Evolutionary conservation across 1,284 basidiomycete species (phyloP).

Genomic region (Schizophyllum commune): DNA sequence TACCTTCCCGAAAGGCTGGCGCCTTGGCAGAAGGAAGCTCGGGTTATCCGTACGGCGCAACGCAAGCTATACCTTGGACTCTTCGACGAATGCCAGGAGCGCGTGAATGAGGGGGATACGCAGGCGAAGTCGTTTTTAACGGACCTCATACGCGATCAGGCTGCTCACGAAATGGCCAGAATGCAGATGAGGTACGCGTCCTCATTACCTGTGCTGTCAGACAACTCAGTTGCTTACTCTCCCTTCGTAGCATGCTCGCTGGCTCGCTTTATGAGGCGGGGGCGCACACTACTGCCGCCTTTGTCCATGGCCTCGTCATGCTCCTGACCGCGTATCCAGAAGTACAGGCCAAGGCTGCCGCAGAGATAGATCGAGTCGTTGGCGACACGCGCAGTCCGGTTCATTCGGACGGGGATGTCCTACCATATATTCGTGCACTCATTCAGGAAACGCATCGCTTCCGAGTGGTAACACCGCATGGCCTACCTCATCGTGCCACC

Average conservation of each 20-base stretch:
- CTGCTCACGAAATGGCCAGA: conserved; percentile 9
- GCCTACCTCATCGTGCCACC: conserved; percentile 11
- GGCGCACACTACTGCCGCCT: conserved; percentile 11
- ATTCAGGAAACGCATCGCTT: conserved; percentile 13
- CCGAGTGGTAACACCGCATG: conserved; percentile 9
- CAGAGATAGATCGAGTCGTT: conserved; percentile 21
- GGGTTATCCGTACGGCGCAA: conserved; percentile 13
- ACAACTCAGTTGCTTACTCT: not conserved
- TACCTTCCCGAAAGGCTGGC: conserved; percentile 21
- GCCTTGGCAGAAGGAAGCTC: conserved; percentile 16
- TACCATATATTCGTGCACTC: conserved; percentile 23
- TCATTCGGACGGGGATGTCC: conserved; percentile 16
- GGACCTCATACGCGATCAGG: conserved; percentile 9
- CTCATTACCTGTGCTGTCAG: not conserved
- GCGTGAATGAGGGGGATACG: conserved; percentile 12
- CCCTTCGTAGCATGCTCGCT: conserved; percentile 15
- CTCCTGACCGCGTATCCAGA: conserved; percentile 16
- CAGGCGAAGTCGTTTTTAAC: conserved; percentile 16
- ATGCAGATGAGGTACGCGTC: conserved; percentile 3
- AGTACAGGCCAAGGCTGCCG: conserved; percentile 18
- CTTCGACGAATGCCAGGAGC: conserved; percentile 14
- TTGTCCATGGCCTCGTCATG: conserved; percentile 12
- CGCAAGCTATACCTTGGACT: conserved; percentile 17
- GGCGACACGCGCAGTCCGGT: conserved; percentile 16
- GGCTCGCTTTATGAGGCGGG: conserved; percentile 15